These are phyloP conservation scores for Epichloe sibirici DNA, from an alignment of 2,329 filamentous ascomycete genomes.

Conservation along the genomic window DNA sequence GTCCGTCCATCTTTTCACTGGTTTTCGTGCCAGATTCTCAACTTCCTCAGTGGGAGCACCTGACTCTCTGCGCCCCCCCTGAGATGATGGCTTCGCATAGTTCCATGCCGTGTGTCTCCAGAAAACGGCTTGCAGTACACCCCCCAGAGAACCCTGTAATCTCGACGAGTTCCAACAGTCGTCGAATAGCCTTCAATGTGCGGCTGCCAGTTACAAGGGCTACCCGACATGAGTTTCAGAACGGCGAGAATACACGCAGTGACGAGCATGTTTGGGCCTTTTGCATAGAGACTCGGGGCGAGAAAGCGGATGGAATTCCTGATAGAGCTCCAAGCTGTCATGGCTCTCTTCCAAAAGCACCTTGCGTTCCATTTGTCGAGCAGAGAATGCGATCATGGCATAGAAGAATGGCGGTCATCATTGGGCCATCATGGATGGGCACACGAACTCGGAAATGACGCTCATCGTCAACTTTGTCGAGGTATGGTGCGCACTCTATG, in stretches of 20 bases:
- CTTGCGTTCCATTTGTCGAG: constrained; percentile 37
- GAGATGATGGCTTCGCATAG: constrained; percentile 42
- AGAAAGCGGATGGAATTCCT: constrained; percentile 36
- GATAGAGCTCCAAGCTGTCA: constrained; percentile 40
- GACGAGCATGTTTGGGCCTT: constrained; percentile 32
- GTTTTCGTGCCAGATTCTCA: too few relatives aligned
- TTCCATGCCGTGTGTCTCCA: constrained; percentile 49
- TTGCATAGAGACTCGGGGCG: constrained; percentile 27
- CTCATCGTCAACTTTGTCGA: constrained; percentile 44
- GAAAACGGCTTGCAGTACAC: constrained; percentile 40
- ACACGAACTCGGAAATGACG: constrained; percentile 40
- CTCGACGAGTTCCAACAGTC: constrained; percentile 34
- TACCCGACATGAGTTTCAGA: constrained; percentile 36
- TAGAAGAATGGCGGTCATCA: constrained; percentile 32
- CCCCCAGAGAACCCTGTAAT: constrained; percentile 32
- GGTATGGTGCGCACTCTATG: constrained; percentile 32
- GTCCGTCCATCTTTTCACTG: constrained; percentile 6
- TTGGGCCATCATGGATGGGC: constrained; percentile 35
- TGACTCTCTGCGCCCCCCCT: constrained; percentile 32
- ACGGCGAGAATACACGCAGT: constrained; percentile 35
- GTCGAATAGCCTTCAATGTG: constrained; percentile 45
- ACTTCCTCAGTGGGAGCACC: constrained; percentile 35
- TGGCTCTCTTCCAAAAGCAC: constrained; percentile 33
- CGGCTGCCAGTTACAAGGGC: constrained; percentile 37
- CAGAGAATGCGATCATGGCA: constrained; percentile 40